Evolutionary conservation across 768 basidiomycete species (phyloP).

Genomic region (Rhodotorula babjevae): DNA sequence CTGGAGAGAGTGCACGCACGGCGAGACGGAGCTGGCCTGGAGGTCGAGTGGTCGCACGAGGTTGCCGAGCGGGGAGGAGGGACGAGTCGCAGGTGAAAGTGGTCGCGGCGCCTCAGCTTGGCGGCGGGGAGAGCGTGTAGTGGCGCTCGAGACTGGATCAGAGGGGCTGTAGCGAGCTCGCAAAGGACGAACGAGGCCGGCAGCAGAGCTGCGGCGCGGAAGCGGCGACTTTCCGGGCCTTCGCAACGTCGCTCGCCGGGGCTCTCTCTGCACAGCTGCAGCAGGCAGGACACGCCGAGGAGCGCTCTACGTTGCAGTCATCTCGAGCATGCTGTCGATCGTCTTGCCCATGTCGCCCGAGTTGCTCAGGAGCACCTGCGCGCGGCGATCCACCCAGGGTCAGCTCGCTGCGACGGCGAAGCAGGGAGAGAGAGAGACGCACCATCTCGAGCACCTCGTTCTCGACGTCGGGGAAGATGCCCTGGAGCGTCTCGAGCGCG

Average conservation of each 20-base stretch:
- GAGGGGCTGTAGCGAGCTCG: too few species aligned
- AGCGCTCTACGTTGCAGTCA: background rate
- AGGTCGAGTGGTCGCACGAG: background rate
- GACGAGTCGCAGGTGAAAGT: background rate
- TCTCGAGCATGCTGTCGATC: slow-evolving; percentile 31
- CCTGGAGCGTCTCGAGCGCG: slow-evolving; percentile 14
- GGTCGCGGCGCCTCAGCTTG: background rate
- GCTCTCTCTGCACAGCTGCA: too few species aligned
- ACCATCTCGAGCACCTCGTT: slow-evolving; percentile 80
- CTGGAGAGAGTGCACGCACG: background rate
- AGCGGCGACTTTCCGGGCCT: too few species aligned
- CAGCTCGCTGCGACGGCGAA: too few species aligned
- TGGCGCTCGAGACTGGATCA: too few species aligned
- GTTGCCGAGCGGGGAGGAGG: background rate
- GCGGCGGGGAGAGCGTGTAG: too few species aligned
- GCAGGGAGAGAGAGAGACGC: slow-evolving; percentile 44
- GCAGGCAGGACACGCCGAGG: too few species aligned
- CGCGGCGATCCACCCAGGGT: background rate
- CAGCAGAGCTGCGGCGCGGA: too few species aligned
- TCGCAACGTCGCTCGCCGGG: too few species aligned
- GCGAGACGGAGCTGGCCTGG: too few species aligned
- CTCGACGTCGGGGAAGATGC: slow-evolving; percentile 78
- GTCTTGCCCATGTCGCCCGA: slow-evolving; percentile 24
- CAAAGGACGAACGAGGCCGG: too few species aligned
- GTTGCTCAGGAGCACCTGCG: slow-evolving; percentile 22